phyloP scores from a whole-genome alignment of 2,329 filamentous ascomycete genomes.

The Colletotrichum caudatum region DNA sequence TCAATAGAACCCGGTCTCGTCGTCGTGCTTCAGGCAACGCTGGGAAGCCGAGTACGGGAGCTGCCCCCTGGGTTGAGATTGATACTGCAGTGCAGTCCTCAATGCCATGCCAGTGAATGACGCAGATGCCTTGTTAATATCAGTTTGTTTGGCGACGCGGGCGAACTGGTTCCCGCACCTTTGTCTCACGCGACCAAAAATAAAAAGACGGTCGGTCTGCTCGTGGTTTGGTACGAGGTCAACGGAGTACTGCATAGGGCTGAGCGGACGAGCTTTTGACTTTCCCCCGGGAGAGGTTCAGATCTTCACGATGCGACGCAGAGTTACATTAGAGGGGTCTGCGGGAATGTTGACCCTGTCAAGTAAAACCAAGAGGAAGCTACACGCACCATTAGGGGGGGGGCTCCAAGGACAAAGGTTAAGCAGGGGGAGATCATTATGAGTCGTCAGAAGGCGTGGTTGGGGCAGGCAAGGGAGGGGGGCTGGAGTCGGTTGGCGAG shows the following conservation, averaged over 20 bases:
- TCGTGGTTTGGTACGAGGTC: too few relatives aligned
- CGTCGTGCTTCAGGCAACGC: too few relatives aligned
- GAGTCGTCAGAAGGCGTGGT: not conserved
- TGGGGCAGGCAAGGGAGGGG: not conserved
- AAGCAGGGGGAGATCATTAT: not conserved
- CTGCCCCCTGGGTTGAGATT: not conserved
- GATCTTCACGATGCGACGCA: not conserved
- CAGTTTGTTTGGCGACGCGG: too few relatives aligned
- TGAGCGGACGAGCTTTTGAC: not conserved
- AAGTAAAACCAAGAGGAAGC: constrained; percentile 1
- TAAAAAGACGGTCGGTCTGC: too few relatives aligned
- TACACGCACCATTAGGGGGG: too few relatives aligned
- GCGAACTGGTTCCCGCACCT: too few relatives aligned
- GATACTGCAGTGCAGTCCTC: too few relatives aligned
- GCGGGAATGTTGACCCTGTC: not conserved
- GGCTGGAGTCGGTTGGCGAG: not conserved
- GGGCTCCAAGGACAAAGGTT: not conserved
- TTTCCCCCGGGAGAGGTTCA: not conserved
- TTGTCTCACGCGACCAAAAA: too few relatives aligned
- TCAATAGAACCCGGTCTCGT: not conserved
- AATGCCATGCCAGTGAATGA: too few relatives aligned
- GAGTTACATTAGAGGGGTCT: not conserved
- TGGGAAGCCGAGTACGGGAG: not conserved
- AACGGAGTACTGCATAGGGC: not conserved
- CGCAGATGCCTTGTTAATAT: too few relatives aligned